Conservation (phyloP, 139 green algal genomes). For the Nannochloris sp. region DNA sequence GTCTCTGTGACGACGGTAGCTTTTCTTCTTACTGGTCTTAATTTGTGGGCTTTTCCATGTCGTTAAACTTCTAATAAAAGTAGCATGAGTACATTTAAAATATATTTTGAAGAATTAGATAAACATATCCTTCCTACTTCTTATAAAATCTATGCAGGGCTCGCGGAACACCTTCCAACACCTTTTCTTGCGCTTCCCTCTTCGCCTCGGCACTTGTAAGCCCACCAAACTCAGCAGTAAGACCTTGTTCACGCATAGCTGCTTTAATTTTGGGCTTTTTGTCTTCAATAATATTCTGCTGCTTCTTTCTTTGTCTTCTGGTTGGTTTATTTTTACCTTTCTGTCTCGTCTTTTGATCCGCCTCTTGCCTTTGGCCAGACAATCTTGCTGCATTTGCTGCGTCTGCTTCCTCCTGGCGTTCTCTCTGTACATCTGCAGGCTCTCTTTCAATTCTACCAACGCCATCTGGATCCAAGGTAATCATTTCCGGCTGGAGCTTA, state of each 20-base stretch:
- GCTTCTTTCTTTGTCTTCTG: conserved; percentile 75
- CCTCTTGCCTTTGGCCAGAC: conserved; percentile 35
- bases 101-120: too few species aligned
- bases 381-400: conserved; percentile 27
- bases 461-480: conserved; percentile 81
- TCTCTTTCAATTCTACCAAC: conserved; percentile 70
- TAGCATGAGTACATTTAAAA: too few species aligned
- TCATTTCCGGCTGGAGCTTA: conserved; percentile 95
- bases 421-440: conserved; percentile 63
- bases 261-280: conserved; percentile 20
- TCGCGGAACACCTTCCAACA: conserved; percentile 42
- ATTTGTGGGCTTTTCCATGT: too few species aligned
- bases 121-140: not conserved
- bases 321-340: conserved; percentile 89
- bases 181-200: conserved; percentile 4
- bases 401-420: conserved; percentile 30
- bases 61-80: too few species aligned
- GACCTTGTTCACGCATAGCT: conserved; percentile 27
- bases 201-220: not conserved
- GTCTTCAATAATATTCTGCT: conserved; percentile 87
- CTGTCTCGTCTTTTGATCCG: conserved; percentile 68
- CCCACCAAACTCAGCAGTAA: conserved; percentile 13
- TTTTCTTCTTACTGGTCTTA: too few species aligned
- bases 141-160: conserved; percentile 65
- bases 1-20: too few species aligned